Evolutionary conservation across 192 early-diverging fungal species (phyloP), one percentile per base, ranked within the genome.

Genomic region (Coemansia furcata): DNA sequence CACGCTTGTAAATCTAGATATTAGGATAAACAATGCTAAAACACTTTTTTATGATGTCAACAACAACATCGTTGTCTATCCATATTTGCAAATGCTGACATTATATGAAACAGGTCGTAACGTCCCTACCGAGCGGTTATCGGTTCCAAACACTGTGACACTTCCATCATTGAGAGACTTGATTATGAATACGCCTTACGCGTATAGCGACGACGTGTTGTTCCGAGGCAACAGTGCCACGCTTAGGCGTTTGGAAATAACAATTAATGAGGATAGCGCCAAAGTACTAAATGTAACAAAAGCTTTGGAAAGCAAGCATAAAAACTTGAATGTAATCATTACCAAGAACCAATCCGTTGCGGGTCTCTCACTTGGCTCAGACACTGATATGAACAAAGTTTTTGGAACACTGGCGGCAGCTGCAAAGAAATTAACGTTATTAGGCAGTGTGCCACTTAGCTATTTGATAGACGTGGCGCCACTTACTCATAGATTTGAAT

Each of bases 281-380:
- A n/a, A 47, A 7, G 19, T 47, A 5, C 17, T 47, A n/a, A 49
- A 98, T 72, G 39, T 78, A 82, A 10, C 1, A 10, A 6, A 14
- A 8, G 98, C 85, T 0, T 87, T 87, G 0, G 95, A 95, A 65
- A 94, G 91, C 23, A 3, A 9, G 7, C 79, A 62, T 49, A 99
- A 92, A 62, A 98, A 83, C 55, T 82, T 84, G 29, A 86, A 79
- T 3, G 95, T 93, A 68, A 93, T 71, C 10, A 90, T 88, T 72
- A 97, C 95, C 93, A 97, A 26, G 23, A 95, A 3, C 92, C 92
- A 66, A 98, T 98, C 10, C 89, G 88, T 87, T 3, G 87, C 86
- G 55, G 96, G 97, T 12, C 98, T 94, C 1, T 98, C 98, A 47
- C 6, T 21, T 21, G 66, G 92, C 88, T 49, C 83, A 85, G 30